phyloP scores from a whole-genome alignment of 1,284 basidiomycete species.

The Rhodotorula sp. region DNA sequence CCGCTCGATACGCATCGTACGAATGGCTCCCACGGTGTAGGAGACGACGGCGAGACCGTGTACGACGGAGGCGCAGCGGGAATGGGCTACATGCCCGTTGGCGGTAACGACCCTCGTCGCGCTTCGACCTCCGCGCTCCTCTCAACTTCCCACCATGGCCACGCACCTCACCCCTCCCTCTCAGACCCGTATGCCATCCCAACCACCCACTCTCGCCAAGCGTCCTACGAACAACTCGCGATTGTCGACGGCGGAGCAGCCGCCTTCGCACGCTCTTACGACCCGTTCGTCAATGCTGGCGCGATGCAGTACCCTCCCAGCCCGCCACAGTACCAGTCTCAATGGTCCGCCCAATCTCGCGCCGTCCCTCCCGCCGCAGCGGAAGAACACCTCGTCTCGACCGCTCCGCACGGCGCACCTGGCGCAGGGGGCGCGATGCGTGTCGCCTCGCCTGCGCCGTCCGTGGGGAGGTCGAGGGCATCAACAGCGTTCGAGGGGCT shows the following conservation, averaged over 20 bases:
- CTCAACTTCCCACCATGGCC: not conserved
- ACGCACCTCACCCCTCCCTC: not conserved
- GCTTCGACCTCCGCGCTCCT: conserved; percentile 12
- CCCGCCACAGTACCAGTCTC: conserved; percentile 16
- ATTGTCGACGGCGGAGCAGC: conserved; percentile 20
- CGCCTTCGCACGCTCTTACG: conserved; percentile 5
- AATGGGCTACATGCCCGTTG: not conserved
- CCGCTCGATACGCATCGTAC: conserved; percentile 42
- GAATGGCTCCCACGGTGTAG: conserved; percentile 35
- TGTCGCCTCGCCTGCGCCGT: not conserved
- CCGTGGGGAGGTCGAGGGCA: no score
- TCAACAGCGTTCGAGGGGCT: not conserved
- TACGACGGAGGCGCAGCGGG: not conserved
- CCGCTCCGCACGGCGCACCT: not conserved
- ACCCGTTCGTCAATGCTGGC: conserved; percentile 9
- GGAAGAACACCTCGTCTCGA: not conserved
- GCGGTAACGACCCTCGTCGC: not conserved
- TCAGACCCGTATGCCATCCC: not conserved
- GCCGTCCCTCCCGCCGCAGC: not conserved
- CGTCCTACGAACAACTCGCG: conserved; percentile 32
- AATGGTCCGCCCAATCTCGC: not conserved
- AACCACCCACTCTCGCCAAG: conserved; percentile 5
- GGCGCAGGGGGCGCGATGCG: conserved; percentile 4
- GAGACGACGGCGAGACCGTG: conserved; percentile 37
- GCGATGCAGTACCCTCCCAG: conserved; percentile 21